Percentiles rank a stretch among this genome's conserved stretches.
phyloP scores from a whole-genome alignment of 805 yeast species.

The Zygosaccharomyces bisporus region DNA sequence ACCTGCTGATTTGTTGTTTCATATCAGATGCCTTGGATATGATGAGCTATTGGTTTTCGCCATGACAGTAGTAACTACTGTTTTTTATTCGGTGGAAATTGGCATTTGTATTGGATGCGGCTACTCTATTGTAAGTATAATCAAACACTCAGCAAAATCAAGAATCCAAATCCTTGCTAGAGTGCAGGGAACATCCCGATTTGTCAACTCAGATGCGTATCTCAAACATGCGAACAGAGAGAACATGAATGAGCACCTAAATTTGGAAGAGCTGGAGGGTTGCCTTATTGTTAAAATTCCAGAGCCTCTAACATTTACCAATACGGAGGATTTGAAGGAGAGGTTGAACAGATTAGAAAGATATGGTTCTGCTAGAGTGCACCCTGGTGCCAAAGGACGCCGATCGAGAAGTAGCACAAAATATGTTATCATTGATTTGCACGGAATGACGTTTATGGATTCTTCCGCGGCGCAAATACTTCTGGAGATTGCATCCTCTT shows the following conservation, averaged over 20 bases:
- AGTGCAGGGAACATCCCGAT: constrained; percentile 54
- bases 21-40: constrained; percentile 67
- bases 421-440: constrained; percentile 67
- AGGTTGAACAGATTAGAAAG: constrained; percentile 66
- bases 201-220: constrained; percentile 68
- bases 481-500: constrained; percentile 53
- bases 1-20: constrained; percentile 73
- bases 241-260: constrained; percentile 9
- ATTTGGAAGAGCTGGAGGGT: constrained; percentile 54
- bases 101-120: constrained; percentile 87
- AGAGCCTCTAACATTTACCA: constrained; percentile 86
- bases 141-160: constrained; percentile 75
- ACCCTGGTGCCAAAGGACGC: constrained; percentile 66
- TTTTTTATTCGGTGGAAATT: constrained; percentile 76
- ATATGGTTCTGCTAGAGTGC: constrained; percentile 69
- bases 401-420: constrained; percentile 46
- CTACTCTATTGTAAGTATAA: constrained; percentile 73
- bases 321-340: constrained; percentile 69
- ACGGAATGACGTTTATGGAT: constrained; percentile 79
- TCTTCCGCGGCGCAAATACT: constrained; percentile 76
- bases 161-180: constrained; percentile 81
- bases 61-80: constrained; percentile 59
- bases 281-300: constrained; percentile 77
- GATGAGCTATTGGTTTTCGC: constrained; percentile 68
- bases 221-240: constrained; percentile 35